phyloP scores from a whole-genome alignment of 257 asterid genomes.

The Capsicum pubescens region DNA sequence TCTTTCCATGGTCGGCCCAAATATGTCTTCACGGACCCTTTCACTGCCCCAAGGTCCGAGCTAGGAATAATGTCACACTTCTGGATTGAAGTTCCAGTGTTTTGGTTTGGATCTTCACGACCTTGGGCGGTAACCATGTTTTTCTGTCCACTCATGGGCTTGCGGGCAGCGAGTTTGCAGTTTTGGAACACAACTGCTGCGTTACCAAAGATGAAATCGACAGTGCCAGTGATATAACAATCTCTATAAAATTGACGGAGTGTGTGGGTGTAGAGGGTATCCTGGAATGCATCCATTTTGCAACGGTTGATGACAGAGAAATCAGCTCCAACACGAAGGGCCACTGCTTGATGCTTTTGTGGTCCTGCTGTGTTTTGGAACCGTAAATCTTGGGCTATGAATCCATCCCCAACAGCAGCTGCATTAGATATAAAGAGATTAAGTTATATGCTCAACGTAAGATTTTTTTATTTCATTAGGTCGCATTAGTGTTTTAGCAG shows the following conservation, averaged over 20 bases:
- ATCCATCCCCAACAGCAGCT: slow-evolving; percentile 35
- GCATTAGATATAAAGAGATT: not conserved
- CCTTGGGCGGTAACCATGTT: slow-evolving; percentile 42
- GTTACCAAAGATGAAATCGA: slow-evolving; percentile 41
- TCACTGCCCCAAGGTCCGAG: slow-evolving; percentile 25
- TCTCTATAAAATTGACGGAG: slow-evolving; percentile 38
- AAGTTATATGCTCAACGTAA: too few relatives aligned
- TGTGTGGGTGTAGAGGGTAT: slow-evolving; percentile 37
- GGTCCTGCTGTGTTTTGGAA: slow-evolving; percentile 42
- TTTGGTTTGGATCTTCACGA: slow-evolving; percentile 26
- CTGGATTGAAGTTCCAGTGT: slow-evolving; percentile 34
- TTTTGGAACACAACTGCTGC: slow-evolving; percentile 40
- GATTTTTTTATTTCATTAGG: too few relatives aligned
- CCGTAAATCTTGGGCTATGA: slow-evolving; percentile 37
- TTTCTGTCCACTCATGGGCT: slow-evolving; percentile 27
- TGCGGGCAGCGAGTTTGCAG: slow-evolving; percentile 9
- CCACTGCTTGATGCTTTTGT: slow-evolving; percentile 36
- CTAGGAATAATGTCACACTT: slow-evolving; percentile 25
- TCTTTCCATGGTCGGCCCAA: slow-evolving; percentile 40
- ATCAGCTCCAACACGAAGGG: slow-evolving; percentile 37
- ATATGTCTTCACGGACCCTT: slow-evolving; percentile 28
- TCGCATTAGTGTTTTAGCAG: too few relatives aligned
- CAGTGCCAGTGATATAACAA: slow-evolving; percentile 37
- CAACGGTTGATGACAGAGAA: slow-evolving; percentile 30
- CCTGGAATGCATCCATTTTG: slow-evolving; percentile 35